Percentiles rank a stretch among this genome's conserved stretches.
phyloP scores from a whole-genome alignment of 2,329 filamentous ascomycete species.

The Calonectria hawksworthii region DNA sequence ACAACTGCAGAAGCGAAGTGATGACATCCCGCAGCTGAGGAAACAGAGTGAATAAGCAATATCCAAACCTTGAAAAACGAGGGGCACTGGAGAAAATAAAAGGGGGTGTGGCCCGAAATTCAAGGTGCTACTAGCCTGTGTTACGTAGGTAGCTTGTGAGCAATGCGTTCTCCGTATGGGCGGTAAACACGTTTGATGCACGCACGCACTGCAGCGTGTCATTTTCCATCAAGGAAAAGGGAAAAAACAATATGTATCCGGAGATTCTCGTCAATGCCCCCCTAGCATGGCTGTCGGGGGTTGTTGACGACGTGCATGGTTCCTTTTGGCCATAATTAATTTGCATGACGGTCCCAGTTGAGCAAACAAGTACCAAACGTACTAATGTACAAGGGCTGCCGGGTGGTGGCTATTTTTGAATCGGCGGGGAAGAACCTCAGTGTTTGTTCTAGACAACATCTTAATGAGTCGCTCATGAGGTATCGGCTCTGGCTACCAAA shows the following conservation, averaged over 20 bases:
- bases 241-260: background rate
- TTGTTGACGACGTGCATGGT: background rate
- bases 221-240: background rate
- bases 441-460: background rate
- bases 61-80: background rate
- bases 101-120: constrained; percentile 24
- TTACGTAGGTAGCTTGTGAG: constrained; percentile 15
- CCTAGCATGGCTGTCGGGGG: background rate
- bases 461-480: background rate
- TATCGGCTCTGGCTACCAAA: background rate
- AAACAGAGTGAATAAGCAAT: background rate
- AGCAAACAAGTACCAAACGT: background rate
- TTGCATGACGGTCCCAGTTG: constrained; percentile 5
- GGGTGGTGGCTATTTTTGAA: background rate
- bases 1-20: constrained; percentile 22
- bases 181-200: constrained; percentile 21
- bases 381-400: background rate
- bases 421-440: background rate
- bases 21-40: background rate
- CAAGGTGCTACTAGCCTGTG: constrained; percentile 20
- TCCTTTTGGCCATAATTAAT: constrained; percentile 16
- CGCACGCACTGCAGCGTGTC: constrained; percentile 2
- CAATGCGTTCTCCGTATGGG: constrained; percentile 16
- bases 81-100: constrained; percentile 10
- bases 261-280: constrained; percentile 10